A percentile compares a stretch with the other conserved stretches of the same genome.
Conservation (phyloP, 768 basidiomycete species). For the Lactarius tabidus region DNA sequence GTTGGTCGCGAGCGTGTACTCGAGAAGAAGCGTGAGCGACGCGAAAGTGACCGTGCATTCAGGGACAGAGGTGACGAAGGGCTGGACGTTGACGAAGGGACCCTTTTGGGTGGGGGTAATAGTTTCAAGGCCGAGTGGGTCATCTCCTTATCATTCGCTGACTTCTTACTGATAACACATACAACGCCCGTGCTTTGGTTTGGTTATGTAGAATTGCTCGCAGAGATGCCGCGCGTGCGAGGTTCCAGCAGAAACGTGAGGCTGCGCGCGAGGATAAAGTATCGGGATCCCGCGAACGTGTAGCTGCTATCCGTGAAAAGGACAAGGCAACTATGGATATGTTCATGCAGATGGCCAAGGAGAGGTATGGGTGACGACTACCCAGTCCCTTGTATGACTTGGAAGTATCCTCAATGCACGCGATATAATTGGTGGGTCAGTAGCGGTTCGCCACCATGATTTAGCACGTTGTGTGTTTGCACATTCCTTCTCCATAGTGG, state of each 20-base stretch:
- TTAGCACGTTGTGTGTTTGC: not conserved
- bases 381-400: not conserved
- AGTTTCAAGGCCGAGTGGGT: slow-evolving; percentile 75
- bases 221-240: slow-evolving; percentile 65
- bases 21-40: slow-evolving; percentile 76
- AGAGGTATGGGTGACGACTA: slow-evolving; percentile 62
- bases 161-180: not conserved
- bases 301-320: slow-evolving; percentile 62
- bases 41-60: slow-evolving; percentile 68
- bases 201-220: slow-evolving; percentile 54
- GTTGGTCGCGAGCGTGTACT: slow-evolving; percentile 81
- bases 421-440: not conserved
- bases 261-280: slow-evolving; percentile 45
- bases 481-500: not conserved
- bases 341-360: slow-evolving; percentile 90
- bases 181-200: not conserved
- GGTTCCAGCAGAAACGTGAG: slow-evolving; percentile 51
- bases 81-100: slow-evolving; percentile 75
- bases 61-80: slow-evolving; percentile 72
- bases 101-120: slow-evolving; percentile 77
- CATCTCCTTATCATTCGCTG: not conserved
- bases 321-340: slow-evolving; percentile 95
- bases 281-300: slow-evolving; percentile 55
- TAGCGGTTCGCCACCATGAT: not conserved
- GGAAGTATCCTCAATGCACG: not conserved